phyloP scores from a whole-genome alignment of 2,329 filamentous ascomycete species.

The Chlorencoelia australis region DNA sequence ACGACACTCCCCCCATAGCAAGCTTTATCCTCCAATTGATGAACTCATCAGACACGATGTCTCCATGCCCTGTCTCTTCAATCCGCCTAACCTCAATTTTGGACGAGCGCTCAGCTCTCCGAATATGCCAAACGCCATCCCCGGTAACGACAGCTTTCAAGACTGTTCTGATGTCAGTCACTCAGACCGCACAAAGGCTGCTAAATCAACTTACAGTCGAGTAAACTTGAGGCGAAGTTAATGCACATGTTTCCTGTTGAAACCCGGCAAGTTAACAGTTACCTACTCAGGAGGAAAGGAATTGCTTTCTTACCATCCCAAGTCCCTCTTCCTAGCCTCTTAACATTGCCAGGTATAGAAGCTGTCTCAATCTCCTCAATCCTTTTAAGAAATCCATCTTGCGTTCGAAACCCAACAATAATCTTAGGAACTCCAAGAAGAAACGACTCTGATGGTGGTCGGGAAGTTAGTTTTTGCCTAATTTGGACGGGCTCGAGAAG shows the following conservation, averaged over 20 bases:
- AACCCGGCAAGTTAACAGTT: no score
- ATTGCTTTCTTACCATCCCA: no score
- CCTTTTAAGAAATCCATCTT: constrained; percentile 58
- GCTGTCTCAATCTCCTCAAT: constrained; percentile 74
- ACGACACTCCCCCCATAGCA: no score
- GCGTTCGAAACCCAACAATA: constrained; percentile 77
- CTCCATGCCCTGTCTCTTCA: constrained; percentile 64
- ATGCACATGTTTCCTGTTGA: constrained; percentile 88
- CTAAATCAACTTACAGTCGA: constrained; percentile 54
- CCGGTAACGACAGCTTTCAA: constrained; percentile 49
- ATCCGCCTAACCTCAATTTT: constrained; percentile 65
- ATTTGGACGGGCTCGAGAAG: no score
- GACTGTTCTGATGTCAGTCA: constrained; percentile 36
- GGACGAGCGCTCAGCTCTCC: constrained; percentile 50
- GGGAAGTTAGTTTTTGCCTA: no score
- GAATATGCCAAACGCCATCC: constrained; percentile 72
- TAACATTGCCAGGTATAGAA: constrained; percentile 66
- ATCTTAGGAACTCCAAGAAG: constrained; percentile 87
- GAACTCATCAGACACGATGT: constrained; percentile 69
- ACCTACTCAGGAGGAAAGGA: no score
- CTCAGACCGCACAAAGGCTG: neutral
- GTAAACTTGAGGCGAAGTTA: constrained; percentile 71
- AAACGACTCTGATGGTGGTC: no score
- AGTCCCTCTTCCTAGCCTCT: constrained; percentile 47
- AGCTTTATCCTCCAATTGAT: constrained; percentile 52